Evolutionary conservation across 2,329 filamentous ascomycete species (phyloP).

Genomic region (Chrysoporthe austroafricana): DNA sequence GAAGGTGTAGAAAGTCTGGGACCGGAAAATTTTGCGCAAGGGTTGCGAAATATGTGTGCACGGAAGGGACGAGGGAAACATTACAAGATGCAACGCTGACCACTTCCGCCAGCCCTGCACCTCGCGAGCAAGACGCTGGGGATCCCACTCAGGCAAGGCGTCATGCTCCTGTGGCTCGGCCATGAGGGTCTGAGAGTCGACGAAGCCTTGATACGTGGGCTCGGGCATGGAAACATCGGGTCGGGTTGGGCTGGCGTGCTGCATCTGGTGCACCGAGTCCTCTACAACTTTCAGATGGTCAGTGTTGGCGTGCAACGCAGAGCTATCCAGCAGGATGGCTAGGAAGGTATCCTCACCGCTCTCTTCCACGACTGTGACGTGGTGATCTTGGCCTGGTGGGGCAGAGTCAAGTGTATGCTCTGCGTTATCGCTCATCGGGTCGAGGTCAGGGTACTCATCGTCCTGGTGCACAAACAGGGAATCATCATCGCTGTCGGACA

Average conservation of each 20-base stretch:
- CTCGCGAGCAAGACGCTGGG: neutral
- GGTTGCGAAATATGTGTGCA: neutral
- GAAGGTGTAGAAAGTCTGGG: neutral
- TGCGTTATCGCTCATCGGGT: neutral
- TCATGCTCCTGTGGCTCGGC: neutral
- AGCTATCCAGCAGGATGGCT: neutral
- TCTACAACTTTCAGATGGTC: neutral
- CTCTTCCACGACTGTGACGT: neutral
- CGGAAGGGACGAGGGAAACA: neutral
- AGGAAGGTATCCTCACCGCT: neutral
- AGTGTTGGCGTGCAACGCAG: neutral
- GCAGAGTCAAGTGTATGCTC: neutral
- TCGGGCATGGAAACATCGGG: neutral
- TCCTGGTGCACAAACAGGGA: conserved; percentile 1
- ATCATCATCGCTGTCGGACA: neutral
- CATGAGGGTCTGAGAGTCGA: neutral
- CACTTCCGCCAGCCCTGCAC: conserved; percentile 1
- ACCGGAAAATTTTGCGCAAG: neutral
- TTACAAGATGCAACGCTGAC: neutral
- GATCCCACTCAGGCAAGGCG: neutral
- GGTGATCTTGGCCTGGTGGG: neutral
- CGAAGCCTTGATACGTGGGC: neutral
- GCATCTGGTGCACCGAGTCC: neutral
- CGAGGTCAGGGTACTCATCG: neutral
- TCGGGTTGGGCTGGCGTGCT: neutral